Evolutionary conservation across 108 stramenopile species (phyloP), one percentile per base, ranked within the genome.

Genomic region (Seminavis robusta): DNA sequence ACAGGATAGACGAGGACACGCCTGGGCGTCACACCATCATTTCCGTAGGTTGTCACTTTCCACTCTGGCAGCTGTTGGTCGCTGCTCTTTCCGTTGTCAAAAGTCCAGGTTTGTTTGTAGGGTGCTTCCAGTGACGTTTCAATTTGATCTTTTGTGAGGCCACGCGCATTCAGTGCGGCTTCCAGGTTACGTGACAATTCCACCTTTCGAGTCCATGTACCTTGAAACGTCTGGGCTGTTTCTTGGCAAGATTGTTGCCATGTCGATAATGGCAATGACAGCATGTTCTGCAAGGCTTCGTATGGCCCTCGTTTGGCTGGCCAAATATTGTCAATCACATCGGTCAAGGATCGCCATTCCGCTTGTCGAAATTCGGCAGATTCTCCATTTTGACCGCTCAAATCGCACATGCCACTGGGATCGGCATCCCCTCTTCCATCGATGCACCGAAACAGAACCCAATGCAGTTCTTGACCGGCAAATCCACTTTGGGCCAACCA

Each of bases 401-500:
- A 46, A 13, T 47, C 53, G 32, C 65, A 72, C 0, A 59, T 42
- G n/a, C 24, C 9, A 1, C 55, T 34, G 17, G 78, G 74, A 39
- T 79, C 56, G 9, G 47, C 26, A 28, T 79, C 78, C 17, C 74
- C 56, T 13, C 31, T 47, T 21, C 61, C 61, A 33, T 71, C 47
- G 16, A 54, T 62, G 36, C 74, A 79, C 10, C 78, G 74, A 44
- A 73, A 79, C 16, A 79, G 33, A 34, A 59, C 25, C 78, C 78
- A 79, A 33, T 71, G 47, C 19, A 79, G 58, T 60, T 79, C 74
- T 44, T 75, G 78, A 11, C 78, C 78, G 10, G 44, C 60, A 48
- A 72, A 75, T 9, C 78, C 78, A 16, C 17, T 51, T 16, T 48
- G 37, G 8, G 66, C 61, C 31, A 79, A 38, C 78, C 77, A 79